Conservation (phyloP, 2,329 filamentous ascomycete species). For the Colletotrichum euphorbiae region DNA sequence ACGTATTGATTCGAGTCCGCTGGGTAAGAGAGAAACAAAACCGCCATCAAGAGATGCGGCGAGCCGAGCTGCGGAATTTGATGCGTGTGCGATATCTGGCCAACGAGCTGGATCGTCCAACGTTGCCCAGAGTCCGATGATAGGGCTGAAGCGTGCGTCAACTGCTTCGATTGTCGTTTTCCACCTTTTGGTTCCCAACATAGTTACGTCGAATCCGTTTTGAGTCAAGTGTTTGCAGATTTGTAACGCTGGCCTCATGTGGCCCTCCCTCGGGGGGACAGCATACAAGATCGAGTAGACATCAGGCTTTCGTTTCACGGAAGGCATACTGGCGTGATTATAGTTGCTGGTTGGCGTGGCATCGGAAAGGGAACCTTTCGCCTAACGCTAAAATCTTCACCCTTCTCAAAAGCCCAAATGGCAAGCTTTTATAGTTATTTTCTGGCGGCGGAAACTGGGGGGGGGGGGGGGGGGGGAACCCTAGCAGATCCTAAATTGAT, state of each 20-base stretch:
- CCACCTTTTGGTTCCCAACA: constrained; percentile 21
- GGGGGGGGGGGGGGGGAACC: no score
- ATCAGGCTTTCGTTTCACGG: no score
- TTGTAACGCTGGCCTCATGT: constrained; percentile 31
- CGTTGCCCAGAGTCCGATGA: constrained; percentile 25
- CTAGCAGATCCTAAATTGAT: no score
- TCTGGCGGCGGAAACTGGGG: no score
- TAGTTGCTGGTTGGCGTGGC: no score
- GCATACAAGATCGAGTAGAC: constrained; percentile 1
- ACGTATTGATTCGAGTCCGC: constrained; percentile 18
- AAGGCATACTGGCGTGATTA: no score
- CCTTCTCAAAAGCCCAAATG: no score
- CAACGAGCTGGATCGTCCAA: constrained; percentile 25
- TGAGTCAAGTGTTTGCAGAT: constrained; percentile 5
- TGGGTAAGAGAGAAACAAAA: constrained; percentile 16
- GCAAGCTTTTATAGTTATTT: no score
- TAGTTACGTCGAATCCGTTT: constrained; percentile 15
- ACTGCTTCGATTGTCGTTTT: not conserved
- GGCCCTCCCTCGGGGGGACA: constrained; percentile 21
- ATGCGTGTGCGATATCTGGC: constrained; percentile 10
- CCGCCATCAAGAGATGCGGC: constrained; percentile 23
- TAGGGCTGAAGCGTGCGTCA: constrained; percentile 20
- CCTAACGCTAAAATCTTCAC: no score
- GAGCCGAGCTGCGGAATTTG: not conserved
- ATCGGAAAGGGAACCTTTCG: no score